Base-by-base conservation (phyloP, 1,284 basidiomycete species). In the Tranzscheliella williamsii region DNA sequence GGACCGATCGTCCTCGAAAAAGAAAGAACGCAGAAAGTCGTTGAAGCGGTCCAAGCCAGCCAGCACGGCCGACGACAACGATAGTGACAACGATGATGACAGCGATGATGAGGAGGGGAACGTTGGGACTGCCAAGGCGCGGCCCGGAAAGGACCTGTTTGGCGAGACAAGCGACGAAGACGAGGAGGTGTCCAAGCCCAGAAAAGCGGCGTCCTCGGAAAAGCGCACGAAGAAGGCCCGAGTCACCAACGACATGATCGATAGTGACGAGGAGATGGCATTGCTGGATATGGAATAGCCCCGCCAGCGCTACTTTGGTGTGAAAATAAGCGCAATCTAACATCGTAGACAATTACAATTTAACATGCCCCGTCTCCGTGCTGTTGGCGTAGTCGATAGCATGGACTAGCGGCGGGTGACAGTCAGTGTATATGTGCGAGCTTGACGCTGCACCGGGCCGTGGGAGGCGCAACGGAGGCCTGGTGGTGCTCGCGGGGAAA, bases 191-290 rank as follows among this genome's bases (percentile, higher is more conserved):
- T 41, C 32, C 20, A 49, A 5, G 8, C 32, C 42, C 9, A 39
- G 34, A 16, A 39, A 40, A 41, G 44, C 45, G 18, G 49, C 38
- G 32, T 20, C 30, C 11, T n/a, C 13, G 2, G 34, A 39, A 26
- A 54, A 51, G 44, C 47, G 52, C 30, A 58, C 61, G 5, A 60
- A 65, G 40, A 60, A 56, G 50, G 44, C 46, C 5, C 40, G 42
- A 6, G 52, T 48, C 15, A 62, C 52, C 32, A 66, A 69, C 44
- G 72, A 70, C 32, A 57, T 67, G 21, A 74, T 74, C 41, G 69
- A 73, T 26, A 66, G 61, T 20, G 70, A 73, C 37, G 70, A 73
- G 43, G 70, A 73, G 58, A 66, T 70, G 64, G 57, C 47, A 24
- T 38, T 67, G 24, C 45, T 63, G 9, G 52, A 54, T 16, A 54